Percentiles rank a stretch among this genome's conserved stretches.
phyloP scores from a whole-genome alignment of 495 filamentous ascomycete species.

The Tetracladium setigerum region DNA sequence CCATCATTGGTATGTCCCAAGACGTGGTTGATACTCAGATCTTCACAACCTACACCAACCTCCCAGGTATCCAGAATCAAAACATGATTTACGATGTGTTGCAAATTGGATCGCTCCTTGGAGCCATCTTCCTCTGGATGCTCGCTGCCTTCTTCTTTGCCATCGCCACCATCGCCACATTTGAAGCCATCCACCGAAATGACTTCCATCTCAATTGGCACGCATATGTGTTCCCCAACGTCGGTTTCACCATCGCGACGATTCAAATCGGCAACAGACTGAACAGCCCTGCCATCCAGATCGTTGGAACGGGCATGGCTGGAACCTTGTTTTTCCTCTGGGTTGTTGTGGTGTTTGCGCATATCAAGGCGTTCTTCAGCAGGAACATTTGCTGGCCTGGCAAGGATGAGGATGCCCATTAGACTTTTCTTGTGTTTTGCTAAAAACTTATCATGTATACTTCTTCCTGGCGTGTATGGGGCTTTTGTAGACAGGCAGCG shows the following conservation, averaged over 20 bases:
- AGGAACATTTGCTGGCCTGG: conserved; percentile 54
- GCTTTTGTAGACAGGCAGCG: too few relatives aligned
- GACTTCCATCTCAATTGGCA: conserved; percentile 48
- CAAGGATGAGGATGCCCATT: conserved; percentile 49
- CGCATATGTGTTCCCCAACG: conserved; percentile 52
- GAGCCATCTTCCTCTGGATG: conserved; percentile 60
- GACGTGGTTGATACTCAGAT: conserved; percentile 25
- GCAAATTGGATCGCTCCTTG: conserved; percentile 38
- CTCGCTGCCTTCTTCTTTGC: conserved; percentile 68
- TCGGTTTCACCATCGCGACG: conserved; percentile 43
- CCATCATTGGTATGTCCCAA: conserved; percentile 56
- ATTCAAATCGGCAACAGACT: conserved; percentile 37
- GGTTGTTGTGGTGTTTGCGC: conserved; percentile 45
- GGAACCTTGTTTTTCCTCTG: conserved; percentile 48
- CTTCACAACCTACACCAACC: conserved; percentile 29
- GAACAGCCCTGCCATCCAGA: conserved; percentile 32
- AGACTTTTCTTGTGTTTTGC: not conserved
- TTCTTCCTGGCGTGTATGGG: too few relatives aligned
- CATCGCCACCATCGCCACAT: conserved; percentile 45
- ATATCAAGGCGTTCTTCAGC: conserved; percentile 43
- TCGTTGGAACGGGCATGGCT: conserved; percentile 42
- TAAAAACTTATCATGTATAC: not conserved
- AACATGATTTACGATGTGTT: conserved; percentile 28
- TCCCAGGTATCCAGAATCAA: conserved; percentile 25
- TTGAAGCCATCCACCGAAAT: conserved; percentile 35